Evolutionary conservation across 345 rosid genomes (phyloP).

Genomic region (Mangifera indica): DNA sequence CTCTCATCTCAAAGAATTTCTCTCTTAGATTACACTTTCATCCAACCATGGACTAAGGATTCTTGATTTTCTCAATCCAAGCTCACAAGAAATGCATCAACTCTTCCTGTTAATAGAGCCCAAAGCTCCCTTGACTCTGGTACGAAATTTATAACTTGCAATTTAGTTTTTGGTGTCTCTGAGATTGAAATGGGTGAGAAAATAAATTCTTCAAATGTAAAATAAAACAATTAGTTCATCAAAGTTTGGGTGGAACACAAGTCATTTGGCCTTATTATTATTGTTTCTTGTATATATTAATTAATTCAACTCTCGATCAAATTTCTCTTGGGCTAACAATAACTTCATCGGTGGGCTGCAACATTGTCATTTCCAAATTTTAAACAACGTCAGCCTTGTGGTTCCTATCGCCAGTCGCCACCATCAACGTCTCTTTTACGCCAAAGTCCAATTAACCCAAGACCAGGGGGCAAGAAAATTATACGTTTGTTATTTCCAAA

Average conservation of each 20-base stretch:
- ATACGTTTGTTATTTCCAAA: neutral
- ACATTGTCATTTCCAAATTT: neutral
- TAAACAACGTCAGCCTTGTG: too few species aligned
- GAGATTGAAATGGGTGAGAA: neutral
- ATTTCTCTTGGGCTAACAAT: too few species aligned
- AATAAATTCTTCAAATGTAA: too few species aligned
- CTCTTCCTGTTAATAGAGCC: constrained; percentile 48
- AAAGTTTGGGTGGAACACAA: too few species aligned
- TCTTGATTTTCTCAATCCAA: constrained; percentile 28
- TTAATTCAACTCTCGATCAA: too few species aligned
- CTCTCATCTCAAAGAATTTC: constrained; percentile 29
- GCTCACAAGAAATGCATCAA: constrained; percentile 29
- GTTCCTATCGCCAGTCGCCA: too few species aligned
- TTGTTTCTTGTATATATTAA: too few species aligned
- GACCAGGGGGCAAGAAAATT: too few species aligned
- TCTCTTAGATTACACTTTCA: constrained; percentile 29
- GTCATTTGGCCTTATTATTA: too few species aligned
- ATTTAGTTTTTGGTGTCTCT: neutral
- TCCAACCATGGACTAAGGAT: constrained; percentile 29
- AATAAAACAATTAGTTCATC: too few species aligned
- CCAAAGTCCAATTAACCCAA: too few species aligned
- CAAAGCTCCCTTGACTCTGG: constrained; percentile 57
- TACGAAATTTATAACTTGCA: constrained; percentile 10
- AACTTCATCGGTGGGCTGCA: neutral
- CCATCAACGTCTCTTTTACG: neutral